phyloP scores from a whole-genome alignment of 768 basidiomycete species.

The Butyriboletus loyo region DNA sequence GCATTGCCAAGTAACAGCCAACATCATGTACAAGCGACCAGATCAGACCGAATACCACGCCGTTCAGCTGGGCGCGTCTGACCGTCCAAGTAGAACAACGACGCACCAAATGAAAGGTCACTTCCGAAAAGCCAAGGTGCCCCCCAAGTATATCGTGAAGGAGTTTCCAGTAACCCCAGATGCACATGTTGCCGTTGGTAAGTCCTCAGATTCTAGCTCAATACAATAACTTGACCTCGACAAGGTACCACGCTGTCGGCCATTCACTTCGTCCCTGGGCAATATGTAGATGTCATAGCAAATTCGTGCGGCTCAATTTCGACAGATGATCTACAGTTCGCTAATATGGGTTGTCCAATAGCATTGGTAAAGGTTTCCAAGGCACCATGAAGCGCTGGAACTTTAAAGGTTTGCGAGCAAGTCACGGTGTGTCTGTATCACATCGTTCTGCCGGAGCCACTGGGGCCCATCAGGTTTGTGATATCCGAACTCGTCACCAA shows the following conservation, averaged over 20 bases:
- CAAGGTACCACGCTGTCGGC: constrained; percentile 87
- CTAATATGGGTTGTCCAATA: constrained; percentile 33
- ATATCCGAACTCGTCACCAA: not conserved
- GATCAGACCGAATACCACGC: constrained; percentile 79
- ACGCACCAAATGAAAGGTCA: constrained; percentile 85
- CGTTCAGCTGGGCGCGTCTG: constrained; percentile 89
- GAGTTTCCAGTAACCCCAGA: constrained; percentile 90
- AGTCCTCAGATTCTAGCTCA: constrained; percentile 26
- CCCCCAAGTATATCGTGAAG: constrained; percentile 78
- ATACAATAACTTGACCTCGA: not conserved
- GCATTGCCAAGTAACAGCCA: constrained; percentile 86
- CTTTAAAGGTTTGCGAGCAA: constrained; percentile 86
- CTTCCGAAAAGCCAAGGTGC: constrained; percentile 77
- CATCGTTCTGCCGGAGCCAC: constrained; percentile 93
- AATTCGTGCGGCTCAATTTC: constrained; percentile 63
- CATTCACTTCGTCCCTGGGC: constrained; percentile 95
- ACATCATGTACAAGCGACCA: constrained; percentile 59
- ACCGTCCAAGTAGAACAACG: constrained; percentile 67
- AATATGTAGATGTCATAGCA: constrained; percentile 88
- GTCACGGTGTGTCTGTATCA: constrained; percentile 94
- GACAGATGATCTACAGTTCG: not conserved
- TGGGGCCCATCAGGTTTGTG: constrained; percentile 86
- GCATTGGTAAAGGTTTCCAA: constrained; percentile 96
- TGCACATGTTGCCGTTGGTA: constrained; percentile 87
- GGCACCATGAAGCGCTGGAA: constrained; percentile 97